Conservation (phyloP, 257 asterid genomes). For the Jasminum sambac region DNA sequence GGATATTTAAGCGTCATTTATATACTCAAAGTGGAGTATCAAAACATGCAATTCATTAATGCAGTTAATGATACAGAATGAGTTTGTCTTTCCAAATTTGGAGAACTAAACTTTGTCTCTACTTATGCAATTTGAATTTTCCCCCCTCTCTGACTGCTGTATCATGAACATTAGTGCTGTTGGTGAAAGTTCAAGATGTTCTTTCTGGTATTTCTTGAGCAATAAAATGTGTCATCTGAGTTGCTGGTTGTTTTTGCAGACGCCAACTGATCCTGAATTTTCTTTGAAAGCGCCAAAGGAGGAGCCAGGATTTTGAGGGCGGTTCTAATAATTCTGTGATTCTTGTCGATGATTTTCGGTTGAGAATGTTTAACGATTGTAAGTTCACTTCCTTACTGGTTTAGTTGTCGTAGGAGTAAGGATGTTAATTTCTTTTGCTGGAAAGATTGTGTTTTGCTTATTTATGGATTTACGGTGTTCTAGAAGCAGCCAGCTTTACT, state of each 20-base stretch:
- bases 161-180: background rate
- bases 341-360: background rate
- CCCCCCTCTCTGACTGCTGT: background rate
- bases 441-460: background rate
- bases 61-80: too few species aligned
- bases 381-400: background rate
- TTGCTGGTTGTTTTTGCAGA: slow-evolving; percentile 17
- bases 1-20: too few species aligned
- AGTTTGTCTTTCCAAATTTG: too few species aligned
- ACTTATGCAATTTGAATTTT: background rate
- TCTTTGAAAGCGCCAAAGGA: slow-evolving; percentile 4
- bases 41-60: too few species aligned
- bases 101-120: background rate
- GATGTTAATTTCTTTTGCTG: background rate
- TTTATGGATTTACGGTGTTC: background rate
- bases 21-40: too few species aligned
- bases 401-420: background rate
- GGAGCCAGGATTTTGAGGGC: slow-evolving; percentile 7
- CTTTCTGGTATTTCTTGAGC: background rate
- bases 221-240: background rate
- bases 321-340: background rate
- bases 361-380: background rate
- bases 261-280: slow-evolving; percentile 7
- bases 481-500: background rate
- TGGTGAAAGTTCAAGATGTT: background rate